These are phyloP conservation scores for Pleurotus sapidus DNA, from an alignment of 768 basidiomycete species.

Conservation along the genomic window DNA sequence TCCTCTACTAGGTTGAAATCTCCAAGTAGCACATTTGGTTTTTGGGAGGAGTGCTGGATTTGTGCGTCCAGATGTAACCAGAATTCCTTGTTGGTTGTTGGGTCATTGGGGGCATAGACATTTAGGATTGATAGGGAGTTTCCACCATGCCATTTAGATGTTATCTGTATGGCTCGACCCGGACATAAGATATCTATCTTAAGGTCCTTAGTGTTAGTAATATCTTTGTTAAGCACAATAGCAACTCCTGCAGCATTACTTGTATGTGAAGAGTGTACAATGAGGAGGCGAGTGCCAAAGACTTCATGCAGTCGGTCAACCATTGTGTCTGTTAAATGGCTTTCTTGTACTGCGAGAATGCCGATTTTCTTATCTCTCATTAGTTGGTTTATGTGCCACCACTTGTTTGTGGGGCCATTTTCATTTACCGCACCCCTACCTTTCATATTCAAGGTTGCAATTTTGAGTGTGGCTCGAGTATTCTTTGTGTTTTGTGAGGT, in stretches of 20 bases:
- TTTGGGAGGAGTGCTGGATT: neutral
- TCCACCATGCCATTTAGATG: neutral
- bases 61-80: neutral
- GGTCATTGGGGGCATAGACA: too few species aligned
- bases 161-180: neutral
- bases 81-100: too few species aligned
- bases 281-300: neutral
- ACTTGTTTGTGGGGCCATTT: neutral
- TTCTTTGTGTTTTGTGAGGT: too few species aligned
- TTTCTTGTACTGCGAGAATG: neutral
- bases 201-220: neutral
- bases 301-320: neutral
- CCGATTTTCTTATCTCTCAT: neutral
- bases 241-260: neutral
- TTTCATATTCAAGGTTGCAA: neutral
- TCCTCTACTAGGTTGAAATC: neutral
- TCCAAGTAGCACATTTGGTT: neutral
- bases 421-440: neutral
- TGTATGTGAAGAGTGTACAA: neutral
- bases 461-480: too few species aligned
- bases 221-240: neutral
- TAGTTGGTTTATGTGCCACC: neutral
- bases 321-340: neutral
- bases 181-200: neutral
- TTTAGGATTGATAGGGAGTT: neutral